Conservation (phyloP, 2,329 filamentous ascomycete genomes). For the Phialophora macrospora region DNA sequence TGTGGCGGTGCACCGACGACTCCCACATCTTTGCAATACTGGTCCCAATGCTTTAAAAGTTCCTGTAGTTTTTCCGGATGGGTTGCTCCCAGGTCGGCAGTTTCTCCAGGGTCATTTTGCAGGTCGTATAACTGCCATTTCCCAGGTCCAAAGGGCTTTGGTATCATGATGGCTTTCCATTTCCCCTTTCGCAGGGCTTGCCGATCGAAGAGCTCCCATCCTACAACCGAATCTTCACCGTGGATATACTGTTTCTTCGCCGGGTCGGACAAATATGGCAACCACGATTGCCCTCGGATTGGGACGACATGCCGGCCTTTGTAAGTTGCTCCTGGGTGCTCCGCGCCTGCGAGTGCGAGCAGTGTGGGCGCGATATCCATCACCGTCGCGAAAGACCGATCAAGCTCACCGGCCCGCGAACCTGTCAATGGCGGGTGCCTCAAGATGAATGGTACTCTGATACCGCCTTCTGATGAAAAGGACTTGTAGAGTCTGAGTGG, state of each 20-base stretch:
- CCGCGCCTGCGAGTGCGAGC: slow-evolving; percentile 44
- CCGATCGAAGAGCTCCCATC: slow-evolving; percentile 46
- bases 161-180: slow-evolving; percentile 89
- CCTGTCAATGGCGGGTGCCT: slow-evolving; percentile 27
- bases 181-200: slow-evolving; percentile 72
- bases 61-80: slow-evolving; percentile 50
- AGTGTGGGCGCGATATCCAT: slow-evolving; percentile 48
- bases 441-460: slow-evolving; percentile 40
- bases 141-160: slow-evolving; percentile 61
- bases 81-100: slow-evolving; percentile 68
- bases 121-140: slow-evolving; percentile 77
- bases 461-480: slow-evolving; percentile 41
- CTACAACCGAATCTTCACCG: slow-evolving; percentile 40
- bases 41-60: slow-evolving; percentile 61
- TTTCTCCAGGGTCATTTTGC: slow-evolving; percentile 72
- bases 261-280: slow-evolving; percentile 42
- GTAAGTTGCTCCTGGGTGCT: slow-evolving; percentile 42
- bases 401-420: slow-evolving; percentile 42
- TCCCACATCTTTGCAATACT: slow-evolving; percentile 64
- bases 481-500: slow-evolving; percentile 41
- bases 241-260: slow-evolving; percentile 31
- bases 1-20: slow-evolving; percentile 44
- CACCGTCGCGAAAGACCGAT: slow-evolving; percentile 43
- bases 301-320: slow-evolving; percentile 43
- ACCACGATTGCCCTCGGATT: slow-evolving; percentile 43